Percentiles rank a stretch among this genome's conserved stretches.
These are phyloP conservation scores for Termitomyces heimii DNA, from an alignment of 768 basidiomycete species.

Conservation along the genomic window DNA sequence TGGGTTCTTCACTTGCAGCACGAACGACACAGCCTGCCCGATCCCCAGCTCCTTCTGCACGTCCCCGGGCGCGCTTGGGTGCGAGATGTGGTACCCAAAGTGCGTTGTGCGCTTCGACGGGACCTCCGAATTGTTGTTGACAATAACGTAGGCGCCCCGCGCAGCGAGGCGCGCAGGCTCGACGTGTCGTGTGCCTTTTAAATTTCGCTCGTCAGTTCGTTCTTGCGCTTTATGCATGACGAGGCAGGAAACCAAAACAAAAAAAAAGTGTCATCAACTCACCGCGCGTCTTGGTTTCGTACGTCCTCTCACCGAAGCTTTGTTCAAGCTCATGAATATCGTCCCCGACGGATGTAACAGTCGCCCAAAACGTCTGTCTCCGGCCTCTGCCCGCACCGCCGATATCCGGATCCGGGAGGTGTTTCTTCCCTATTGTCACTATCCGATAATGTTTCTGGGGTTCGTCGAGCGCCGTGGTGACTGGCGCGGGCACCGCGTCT, in stretches of 20 bases:
- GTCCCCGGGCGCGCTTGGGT: constrained; percentile 45
- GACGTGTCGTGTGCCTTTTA: constrained; percentile 43
- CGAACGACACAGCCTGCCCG: constrained; percentile 43
- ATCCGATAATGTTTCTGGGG: constrained; percentile 43
- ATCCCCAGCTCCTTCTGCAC: constrained; percentile 55
- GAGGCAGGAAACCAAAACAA: not conserved
- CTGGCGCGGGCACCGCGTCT: constrained; percentile 46
- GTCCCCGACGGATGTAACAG: constrained; percentile 43
- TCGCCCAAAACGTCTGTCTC: constrained; percentile 50
- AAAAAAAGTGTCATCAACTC: not conserved
- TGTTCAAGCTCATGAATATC: constrained; percentile 41
- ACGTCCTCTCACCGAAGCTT: constrained; percentile 43
- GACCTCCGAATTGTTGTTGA: constrained; percentile 37
- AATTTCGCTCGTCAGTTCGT: not conserved
- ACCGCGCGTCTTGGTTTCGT: constrained; percentile 62
- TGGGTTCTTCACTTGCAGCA: constrained; percentile 53
- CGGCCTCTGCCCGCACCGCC: constrained; percentile 23
- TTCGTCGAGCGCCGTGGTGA: constrained; percentile 24
- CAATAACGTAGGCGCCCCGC: constrained; percentile 55
- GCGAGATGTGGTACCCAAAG: constrained; percentile 54
- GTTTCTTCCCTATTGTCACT: constrained; percentile 54
- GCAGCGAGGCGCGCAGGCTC: constrained; percentile 47
- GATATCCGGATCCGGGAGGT: constrained; percentile 40
- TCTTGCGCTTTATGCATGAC: not conserved
- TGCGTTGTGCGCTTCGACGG: constrained; percentile 46